Evolutionary conservation across 2,329 filamentous ascomycete genomes (phyloP).

Genomic region (Penicillium paneum): DNA sequence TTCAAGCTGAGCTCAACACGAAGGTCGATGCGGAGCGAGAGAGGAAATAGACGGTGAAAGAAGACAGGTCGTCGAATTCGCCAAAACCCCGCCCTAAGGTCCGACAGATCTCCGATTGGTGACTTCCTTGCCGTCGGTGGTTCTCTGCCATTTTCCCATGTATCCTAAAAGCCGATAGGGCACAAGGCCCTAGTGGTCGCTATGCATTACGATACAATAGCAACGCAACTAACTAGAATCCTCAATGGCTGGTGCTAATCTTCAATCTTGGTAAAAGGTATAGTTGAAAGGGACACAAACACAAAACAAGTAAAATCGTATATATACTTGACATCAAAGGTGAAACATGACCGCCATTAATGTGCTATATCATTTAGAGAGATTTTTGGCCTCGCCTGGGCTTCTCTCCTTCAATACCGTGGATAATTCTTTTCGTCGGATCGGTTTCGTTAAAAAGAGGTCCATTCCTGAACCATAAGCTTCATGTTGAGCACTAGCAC

Average conservation of each 20-base stretch:
- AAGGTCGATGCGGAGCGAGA: too few species aligned
- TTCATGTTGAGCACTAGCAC: conserved; percentile 25
- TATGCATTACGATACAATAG: too few species aligned
- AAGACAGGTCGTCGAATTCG: too few species aligned
- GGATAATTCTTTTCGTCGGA: background rate
- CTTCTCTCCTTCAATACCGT: background rate
- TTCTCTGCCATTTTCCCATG: too few species aligned
- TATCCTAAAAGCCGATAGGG: too few species aligned
- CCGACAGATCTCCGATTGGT: background rate
- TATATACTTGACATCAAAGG: background rate
- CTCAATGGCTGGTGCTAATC: too few species aligned
- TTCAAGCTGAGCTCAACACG: too few species aligned
- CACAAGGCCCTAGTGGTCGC: too few species aligned
- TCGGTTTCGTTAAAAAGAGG: conserved; percentile 30
- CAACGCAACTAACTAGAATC: too few species aligned
- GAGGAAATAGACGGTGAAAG: too few species aligned
- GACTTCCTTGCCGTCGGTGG: background rate
- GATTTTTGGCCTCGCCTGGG: background rate
- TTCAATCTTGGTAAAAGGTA: too few species aligned
- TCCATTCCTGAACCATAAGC: conserved; percentile 31
- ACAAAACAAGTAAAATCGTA: background rate
- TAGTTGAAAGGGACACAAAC: background rate
- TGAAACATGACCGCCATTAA: background rate
- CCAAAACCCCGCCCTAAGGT: too few species aligned
- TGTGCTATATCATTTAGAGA: background rate